phyloP scores from a whole-genome alignment of 352 stramenopile genomes.

The Phytophthora quininea region DNA sequence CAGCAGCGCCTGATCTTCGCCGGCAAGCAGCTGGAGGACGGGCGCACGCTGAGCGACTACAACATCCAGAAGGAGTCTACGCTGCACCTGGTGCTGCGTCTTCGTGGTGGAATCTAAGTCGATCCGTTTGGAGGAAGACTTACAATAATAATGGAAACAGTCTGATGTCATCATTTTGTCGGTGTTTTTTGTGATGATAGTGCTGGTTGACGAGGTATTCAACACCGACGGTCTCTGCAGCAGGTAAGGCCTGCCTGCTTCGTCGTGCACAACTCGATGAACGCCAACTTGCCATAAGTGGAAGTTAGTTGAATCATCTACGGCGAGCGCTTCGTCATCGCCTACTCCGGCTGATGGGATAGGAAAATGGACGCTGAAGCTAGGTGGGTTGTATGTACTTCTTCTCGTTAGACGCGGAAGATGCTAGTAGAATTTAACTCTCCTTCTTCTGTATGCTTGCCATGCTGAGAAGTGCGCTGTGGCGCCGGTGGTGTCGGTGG shows the following conservation, averaged over 20 bases:
- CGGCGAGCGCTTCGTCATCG: conserved; percentile 27
- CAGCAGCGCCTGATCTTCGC: conserved; percentile 96
- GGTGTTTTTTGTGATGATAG: too few relatives aligned
- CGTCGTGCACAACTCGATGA: conserved; percentile 37
- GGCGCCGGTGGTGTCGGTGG: conserved; percentile 38
- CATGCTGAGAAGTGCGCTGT: conserved; percentile 43
- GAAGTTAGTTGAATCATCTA: conserved; percentile 36
- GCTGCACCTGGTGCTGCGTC: conserved; percentile 91
- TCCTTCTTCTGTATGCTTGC: conserved; percentile 45
- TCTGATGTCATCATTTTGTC: neutral
- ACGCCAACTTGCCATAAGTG: conserved; percentile 42
- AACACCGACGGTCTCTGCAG: too few relatives aligned
- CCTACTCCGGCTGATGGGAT: conserved; percentile 38
- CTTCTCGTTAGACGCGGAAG: too few relatives aligned
- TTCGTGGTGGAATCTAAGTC: conserved; percentile 60
- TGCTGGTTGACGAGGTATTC: too few relatives aligned
- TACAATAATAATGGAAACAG: too few relatives aligned
- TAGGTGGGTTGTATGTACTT: too few relatives aligned
- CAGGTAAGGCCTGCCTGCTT: too few relatives aligned
- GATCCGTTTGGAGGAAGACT: neutral
- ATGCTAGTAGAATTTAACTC: conserved; percentile 37
- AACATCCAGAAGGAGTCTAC: conserved; percentile 96
- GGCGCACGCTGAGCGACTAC: conserved; percentile 91
- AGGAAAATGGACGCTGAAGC: too few relatives aligned
- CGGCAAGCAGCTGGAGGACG: conserved; percentile 94